These are phyloP conservation scores for Gymnopus androsaceus DNA, from an alignment of 1,284 basidiomycete genomes.

Conservation along the genomic window DNA sequence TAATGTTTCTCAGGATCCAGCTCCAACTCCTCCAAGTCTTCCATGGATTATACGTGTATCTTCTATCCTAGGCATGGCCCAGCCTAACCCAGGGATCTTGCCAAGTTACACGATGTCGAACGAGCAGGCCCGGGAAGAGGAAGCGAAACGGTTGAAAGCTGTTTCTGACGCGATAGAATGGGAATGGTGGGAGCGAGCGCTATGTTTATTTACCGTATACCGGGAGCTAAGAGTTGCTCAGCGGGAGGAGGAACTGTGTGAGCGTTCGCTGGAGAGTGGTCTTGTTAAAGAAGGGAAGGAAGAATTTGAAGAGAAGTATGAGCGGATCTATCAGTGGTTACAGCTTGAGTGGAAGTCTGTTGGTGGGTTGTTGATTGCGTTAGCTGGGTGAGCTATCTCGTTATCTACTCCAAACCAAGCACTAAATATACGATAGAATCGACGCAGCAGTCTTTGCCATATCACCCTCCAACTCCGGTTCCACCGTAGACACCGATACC, in stretches of 20 bases:
- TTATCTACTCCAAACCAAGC: background rate
- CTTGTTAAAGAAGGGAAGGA: too few species aligned
- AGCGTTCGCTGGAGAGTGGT: background rate
- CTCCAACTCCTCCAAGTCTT: too few species aligned
- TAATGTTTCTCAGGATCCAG: background rate
- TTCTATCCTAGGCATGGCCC: slow-evolving; percentile 2
- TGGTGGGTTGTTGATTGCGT: slow-evolving; percentile 49
- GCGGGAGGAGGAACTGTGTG: background rate
- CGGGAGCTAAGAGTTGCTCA: slow-evolving; percentile 38
- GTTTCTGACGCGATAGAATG: too few species aligned
- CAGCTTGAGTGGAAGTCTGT: slow-evolving; percentile 55
- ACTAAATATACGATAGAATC: slow-evolving; percentile 35
- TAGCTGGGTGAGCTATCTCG: slow-evolving; percentile 52
- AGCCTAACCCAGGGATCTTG: slow-evolving; percentile 8
- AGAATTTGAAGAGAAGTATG: slow-evolving; percentile 54
- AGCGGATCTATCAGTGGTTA: slow-evolving; percentile 42
- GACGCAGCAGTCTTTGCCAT: slow-evolving; percentile 63
- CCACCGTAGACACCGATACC: too few species aligned
- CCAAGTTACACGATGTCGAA: slow-evolving; percentile 2
- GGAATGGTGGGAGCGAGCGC: slow-evolving; percentile 39
- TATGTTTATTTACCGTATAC: slow-evolving; percentile 58
- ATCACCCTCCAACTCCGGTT: slow-evolving; percentile 38
- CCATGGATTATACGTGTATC: too few species aligned
- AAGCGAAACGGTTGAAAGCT: slow-evolving; percentile 30
- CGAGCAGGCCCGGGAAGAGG: slow-evolving; percentile 40